Percentiles rank a stretch among this genome's conserved stretches.
Conservation (phyloP, 257 asterid genomes). For the Fraxinus quadrangulata region DNA sequence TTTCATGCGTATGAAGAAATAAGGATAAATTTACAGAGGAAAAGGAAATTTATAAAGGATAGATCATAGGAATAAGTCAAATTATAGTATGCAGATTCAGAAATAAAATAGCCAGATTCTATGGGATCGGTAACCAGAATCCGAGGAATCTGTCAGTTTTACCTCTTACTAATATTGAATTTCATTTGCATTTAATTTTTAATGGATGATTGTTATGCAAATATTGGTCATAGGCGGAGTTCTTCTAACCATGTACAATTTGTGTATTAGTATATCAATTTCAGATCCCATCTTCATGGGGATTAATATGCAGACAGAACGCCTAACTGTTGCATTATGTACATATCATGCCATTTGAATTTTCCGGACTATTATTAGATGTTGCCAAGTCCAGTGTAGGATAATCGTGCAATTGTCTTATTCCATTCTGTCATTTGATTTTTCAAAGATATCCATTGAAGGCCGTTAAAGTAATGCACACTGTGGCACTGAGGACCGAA, state of each 20-base stretch:
- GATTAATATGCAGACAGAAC: neutral
- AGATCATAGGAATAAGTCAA: neutral
- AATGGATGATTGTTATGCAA: neutral
- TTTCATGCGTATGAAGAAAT: neutral
- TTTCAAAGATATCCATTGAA: conserved; percentile 73
- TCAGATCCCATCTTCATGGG: neutral
- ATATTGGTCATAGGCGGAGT: neutral
- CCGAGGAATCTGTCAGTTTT: neutral
- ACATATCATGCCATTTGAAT: neutral
- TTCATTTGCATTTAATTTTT: neutral
- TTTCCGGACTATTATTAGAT: neutral
- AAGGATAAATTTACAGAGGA: neutral
- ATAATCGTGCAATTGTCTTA: neutral
- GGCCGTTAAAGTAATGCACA: conserved; percentile 96
- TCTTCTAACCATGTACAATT: neutral
- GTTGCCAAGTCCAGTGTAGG: neutral
- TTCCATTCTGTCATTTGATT: neutral
- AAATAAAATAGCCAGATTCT: neutral
- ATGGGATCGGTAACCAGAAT: neutral
- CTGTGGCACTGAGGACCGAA: conserved; percentile 89
- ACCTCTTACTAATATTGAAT: neutral
- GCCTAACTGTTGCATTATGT: neutral
- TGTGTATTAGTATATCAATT: neutral
- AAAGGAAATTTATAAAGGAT: neutral
- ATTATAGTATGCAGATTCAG: neutral